Evolutionary conservation across 2,329 filamentous ascomycete genomes (phyloP), one percentile per base, ranked within the genome.

Genomic region (Fusarium sp.): DNA sequence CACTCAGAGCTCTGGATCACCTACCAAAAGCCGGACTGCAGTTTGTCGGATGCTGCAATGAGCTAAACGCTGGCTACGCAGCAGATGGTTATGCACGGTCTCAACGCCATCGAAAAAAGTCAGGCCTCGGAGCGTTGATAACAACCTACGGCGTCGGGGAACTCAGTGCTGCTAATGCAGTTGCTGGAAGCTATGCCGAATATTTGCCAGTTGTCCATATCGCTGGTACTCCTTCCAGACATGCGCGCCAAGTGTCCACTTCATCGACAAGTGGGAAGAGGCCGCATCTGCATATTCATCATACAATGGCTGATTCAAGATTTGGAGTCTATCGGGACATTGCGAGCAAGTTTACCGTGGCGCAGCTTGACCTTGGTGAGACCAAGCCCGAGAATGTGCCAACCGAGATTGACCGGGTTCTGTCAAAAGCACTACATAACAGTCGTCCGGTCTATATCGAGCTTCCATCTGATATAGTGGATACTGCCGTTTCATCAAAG

Each of bases 121-220:
- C 17, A 4, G 60, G 60, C 3, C 40, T 66, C 0, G 61, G 62
- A 0, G 62, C 61, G 0, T 21, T 66, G 8, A 37, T 66, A 2
- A 66, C 62, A 0, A 61, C 62, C 0, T 66, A 50, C 4, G 62
- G 62, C 1, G 62, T 66, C 2, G 61, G 62, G 0, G 62, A 66
- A 15, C 39, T 66, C 2, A 61, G 61, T 13, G 61, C 62, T 3
- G 49, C 56, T 2, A 66, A 66, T 31, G 55, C 61, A 0, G 36
- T 66, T 1, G 62, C 62, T 11, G 62, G 62, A 11, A 65, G 61
- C 11, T 66, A 61, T 29, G 43, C 62, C 0, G 62, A 66, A n/a
- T 17, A 46, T 7, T 10, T 66, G 3, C 62, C 62, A 0, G 39
- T 66, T 1, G 48, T 66, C 15, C 62, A 66, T 9, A 55, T 66